phyloP scores from a whole-genome alignment of 495 filamentous ascomycete genomes.

The Bryoglossum gracile region DNA sequence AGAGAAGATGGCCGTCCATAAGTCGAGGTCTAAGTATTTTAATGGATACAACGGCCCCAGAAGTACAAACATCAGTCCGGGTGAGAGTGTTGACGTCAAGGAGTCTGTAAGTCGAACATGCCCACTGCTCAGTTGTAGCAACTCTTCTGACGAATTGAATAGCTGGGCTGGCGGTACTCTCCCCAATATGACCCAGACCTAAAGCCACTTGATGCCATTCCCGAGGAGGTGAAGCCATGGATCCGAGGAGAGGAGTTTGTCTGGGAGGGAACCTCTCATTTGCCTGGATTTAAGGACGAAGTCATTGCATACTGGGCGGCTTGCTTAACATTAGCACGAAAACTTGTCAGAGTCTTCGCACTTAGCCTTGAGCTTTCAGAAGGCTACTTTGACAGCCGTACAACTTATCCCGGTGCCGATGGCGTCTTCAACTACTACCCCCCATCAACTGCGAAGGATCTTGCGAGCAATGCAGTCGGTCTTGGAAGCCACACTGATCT shows the following conservation, averaged over 20 bases:
- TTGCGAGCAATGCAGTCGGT: slow-evolving; percentile 29
- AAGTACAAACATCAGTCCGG: slow-evolving; percentile 20
- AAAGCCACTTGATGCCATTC: slow-evolving; percentile 26
- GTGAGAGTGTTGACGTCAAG: slow-evolving; percentile 24
- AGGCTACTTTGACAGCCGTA: slow-evolving; percentile 43
- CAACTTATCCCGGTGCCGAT: slow-evolving; percentile 44
- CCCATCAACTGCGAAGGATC: slow-evolving; percentile 30
- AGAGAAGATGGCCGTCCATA: slow-evolving; percentile 31
- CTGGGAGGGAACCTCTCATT: slow-evolving; percentile 42
- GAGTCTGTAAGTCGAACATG: slow-evolving; percentile 20
- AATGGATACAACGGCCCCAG: slow-evolving; percentile 28
- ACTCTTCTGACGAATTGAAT: neutral
- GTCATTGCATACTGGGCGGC: slow-evolving; percentile 39
- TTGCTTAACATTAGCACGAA: slow-evolving; percentile 40
- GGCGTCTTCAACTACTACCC: slow-evolving; percentile 47
- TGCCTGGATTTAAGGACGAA: slow-evolving; percentile 40
- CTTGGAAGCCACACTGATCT: slow-evolving; percentile 54
- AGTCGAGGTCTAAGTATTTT: slow-evolving; percentile 21
- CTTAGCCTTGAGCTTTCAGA: slow-evolving; percentile 42
- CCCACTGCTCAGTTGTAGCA: too few relatives aligned
- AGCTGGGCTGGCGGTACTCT: slow-evolving; percentile 33
- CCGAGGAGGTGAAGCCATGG: slow-evolving; percentile 31
- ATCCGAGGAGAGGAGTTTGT: slow-evolving; percentile 38
- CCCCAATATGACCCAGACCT: slow-evolving; percentile 39
- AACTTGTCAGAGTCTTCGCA: slow-evolving; percentile 42